A percentile compares a stretch with the other conserved stretches of the same genome.
Conservation (phyloP, 148 eudicot genomes). For the Drosera capensis region DNA sequence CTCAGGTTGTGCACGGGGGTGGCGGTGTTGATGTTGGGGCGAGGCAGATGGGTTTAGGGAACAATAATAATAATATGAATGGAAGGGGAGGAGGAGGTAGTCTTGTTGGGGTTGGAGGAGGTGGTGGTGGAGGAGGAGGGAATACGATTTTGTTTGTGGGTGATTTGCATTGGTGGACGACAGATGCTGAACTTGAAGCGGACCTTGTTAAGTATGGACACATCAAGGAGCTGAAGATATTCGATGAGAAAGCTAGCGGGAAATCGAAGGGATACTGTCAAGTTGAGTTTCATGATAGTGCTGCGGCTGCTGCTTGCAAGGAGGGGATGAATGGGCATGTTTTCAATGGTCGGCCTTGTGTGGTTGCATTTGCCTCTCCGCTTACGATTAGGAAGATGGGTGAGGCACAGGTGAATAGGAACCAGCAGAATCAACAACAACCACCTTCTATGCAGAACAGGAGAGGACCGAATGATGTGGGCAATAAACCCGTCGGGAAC, state of each 20-base stretch:
- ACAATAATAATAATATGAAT: too few relatives aligned
- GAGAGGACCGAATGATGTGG: slow-evolving; percentile 32
- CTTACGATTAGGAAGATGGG: slow-evolving; percentile 57
- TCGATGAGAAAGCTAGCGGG: slow-evolving; percentile 77
- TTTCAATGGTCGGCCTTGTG: slow-evolving; percentile 78
- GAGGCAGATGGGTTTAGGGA: slow-evolving; percentile 26
- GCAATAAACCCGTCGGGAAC: slow-evolving; percentile 24
- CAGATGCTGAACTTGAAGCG: slow-evolving; percentile 67
- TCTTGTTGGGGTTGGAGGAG: slow-evolving; percentile 12
- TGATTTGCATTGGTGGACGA: slow-evolving; percentile 98
- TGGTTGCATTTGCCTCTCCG: slow-evolving; percentile 75
- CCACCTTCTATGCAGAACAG: slow-evolving; percentile 21
- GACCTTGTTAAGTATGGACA: slow-evolving; percentile 61
- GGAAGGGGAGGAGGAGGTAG: slow-evolving; percentile 11
- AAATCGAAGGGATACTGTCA: slow-evolving; percentile 80
- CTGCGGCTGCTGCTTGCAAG: slow-evolving; percentile 56
- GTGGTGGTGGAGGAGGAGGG: slow-evolving; percentile 24
- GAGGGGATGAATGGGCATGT: slow-evolving; percentile 80
- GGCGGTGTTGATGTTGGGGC: slow-evolving; percentile 22
- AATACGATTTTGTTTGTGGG: slow-evolving; percentile 72
- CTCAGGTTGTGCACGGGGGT: slow-evolving; percentile 19
- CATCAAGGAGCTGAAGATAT: slow-evolving; percentile 82
- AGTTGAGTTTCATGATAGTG: slow-evolving; percentile 68
- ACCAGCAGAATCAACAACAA: slow-evolving; percentile 29
- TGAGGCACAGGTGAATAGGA: slow-evolving; percentile 48